These are phyloP conservation scores for Fusarium coicis DNA, from an alignment of 2,329 filamentous ascomycete genomes.

Conservation along the genomic window DNA sequence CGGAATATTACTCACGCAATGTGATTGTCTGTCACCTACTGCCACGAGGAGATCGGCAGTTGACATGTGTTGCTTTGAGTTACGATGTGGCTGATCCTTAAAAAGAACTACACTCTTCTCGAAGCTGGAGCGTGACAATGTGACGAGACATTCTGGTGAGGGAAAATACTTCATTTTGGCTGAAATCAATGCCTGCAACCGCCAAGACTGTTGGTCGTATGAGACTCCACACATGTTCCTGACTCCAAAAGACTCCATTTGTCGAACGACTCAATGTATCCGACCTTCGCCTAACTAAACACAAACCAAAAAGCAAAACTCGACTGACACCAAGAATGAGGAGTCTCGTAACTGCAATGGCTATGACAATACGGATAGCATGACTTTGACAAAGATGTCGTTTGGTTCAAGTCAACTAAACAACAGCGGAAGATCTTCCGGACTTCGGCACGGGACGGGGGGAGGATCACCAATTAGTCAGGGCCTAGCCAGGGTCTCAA, in stretches of 20 bases:
- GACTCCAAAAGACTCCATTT: background rate
- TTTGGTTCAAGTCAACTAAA: background rate
- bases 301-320: background rate
- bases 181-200: background rate
- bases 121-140: too few relatives aligned
- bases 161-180: background rate
- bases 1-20: background rate
- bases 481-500: background rate
- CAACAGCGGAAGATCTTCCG: background rate
- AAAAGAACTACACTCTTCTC: background rate
- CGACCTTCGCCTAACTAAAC: background rate
- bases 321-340: background rate
- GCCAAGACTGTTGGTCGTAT: background rate
- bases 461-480: background rate
- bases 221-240: background rate
- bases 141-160: background rate
- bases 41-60: background rate
- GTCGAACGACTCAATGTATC: background rate
- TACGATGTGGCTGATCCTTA: background rate
- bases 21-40: too few relatives aligned
- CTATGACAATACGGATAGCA: background rate
- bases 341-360: background rate
- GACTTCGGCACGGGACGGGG: background rate
- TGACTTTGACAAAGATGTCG: background rate
- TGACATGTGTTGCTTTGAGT: background rate